A percentile compares a stretch with the other conserved stretches of the same genome.
Conservation (phyloP, 164 flowering plant species). For the Santalum album region DNA sequence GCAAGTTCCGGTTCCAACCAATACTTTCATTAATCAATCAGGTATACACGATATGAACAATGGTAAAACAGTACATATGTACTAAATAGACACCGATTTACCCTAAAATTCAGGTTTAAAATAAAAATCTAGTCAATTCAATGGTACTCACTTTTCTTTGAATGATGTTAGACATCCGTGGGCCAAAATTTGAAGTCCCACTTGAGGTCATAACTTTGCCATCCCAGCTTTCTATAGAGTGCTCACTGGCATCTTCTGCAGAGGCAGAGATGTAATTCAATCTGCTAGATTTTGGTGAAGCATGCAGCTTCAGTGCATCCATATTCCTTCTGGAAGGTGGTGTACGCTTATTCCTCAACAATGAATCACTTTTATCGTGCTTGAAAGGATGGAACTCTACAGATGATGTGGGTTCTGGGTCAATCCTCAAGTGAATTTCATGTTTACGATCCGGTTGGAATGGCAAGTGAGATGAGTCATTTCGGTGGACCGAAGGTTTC, state of each 20-base stretch:
- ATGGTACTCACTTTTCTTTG: constrained; percentile 64
- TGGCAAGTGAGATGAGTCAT: constrained; percentile 50
- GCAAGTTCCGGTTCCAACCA: no score
- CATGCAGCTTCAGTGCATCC: constrained; percentile 43
- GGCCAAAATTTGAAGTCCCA: constrained; percentile 31
- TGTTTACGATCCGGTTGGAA: constrained; percentile 36
- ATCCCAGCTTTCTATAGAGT: constrained; percentile 56
- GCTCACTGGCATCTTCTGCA: constrained; percentile 41
- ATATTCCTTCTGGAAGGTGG: constrained; percentile 40
- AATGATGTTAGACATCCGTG: constrained; percentile 62
- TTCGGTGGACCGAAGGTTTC: constrained; percentile 33
- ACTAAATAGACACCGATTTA: no score
- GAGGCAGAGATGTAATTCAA: constrained; percentile 30
- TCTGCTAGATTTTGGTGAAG: constrained; percentile 46
- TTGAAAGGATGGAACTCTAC: constrained; percentile 30
- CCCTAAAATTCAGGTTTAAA: no score
- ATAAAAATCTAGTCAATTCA: background rate
- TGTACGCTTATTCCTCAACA: constrained; percentile 38
- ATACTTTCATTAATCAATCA: no score
- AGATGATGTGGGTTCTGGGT: constrained; percentile 31
- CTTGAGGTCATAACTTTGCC: constrained; percentile 27
- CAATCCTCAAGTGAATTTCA: constrained; percentile 42
- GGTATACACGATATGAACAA: no score
- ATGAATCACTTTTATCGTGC: constrained; percentile 44
- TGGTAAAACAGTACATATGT: no score